Base-by-base conservation (phyloP, 2,329 filamentous ascomycete species). In the Ophiosphaerella herpotricha region DNA sequence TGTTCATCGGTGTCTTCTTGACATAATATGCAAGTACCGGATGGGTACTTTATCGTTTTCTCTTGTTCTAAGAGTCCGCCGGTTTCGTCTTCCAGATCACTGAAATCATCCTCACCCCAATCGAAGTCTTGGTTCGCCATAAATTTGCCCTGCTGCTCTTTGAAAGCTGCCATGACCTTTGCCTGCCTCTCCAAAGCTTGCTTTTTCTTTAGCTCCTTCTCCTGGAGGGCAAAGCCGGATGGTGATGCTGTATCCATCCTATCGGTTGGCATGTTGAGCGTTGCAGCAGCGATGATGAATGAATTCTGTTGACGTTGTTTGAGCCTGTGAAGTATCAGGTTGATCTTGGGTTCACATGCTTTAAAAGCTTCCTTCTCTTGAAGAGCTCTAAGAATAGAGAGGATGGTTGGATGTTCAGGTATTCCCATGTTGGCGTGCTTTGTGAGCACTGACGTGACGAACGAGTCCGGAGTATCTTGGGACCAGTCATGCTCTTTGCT, bases 131-230 rank as follows among this genome's bases (percentile, higher is more conserved):
- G 92, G 57, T 88, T 94, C 48, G 90, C 88, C 76, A 99, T 78
- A 75, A 99, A 99, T 64, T 85, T 94, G 74, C 95, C 93, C 70
- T 97, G 95, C 68, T 99, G 93, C 68, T 96, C 89, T 71, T 97
- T 94, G 75, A 99, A 97, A 68, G 97, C 91, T 1, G 92, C 94
- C 92, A 99, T 97, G 29, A 99, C 91, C 66, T 86, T 89, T 2
- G 92, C 92, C 73, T 97, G 92, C 18, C 94, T 85, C 62, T 91
- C 93, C 35, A 92, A 76, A 0, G 94, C 94, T 44, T 93, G 90
- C 73, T 89, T 89, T 80, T 97, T 99, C 78, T 93, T 96, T 53
- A 85, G 83, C 66, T 93, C 89, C 58, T 88, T 88, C 51, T 89
- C 87, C 33, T 80, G 84, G 5, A 75, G 64, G 4, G 82, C 79